These are phyloP conservation scores for Polyplosphaeria fusca DNA, from an alignment of 495 filamentous ascomycete genomes.

Conservation along the genomic window DNA sequence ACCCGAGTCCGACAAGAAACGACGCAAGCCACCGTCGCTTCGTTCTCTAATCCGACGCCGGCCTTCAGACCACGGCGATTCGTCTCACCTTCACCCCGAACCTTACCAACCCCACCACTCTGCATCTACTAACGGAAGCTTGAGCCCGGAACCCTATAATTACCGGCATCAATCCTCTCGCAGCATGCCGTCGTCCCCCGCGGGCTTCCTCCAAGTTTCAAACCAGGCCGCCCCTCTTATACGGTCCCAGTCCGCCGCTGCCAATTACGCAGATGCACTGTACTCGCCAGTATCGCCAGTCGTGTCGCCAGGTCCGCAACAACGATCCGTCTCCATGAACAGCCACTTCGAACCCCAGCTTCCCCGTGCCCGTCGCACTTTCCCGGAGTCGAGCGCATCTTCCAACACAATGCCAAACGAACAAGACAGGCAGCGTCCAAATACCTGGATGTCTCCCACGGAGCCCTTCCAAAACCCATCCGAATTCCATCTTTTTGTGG, in stretches of 20 bases:
- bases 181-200: slow-evolving; percentile 31
- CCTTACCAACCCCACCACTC: slow-evolving; percentile 18
- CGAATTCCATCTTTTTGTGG: slow-evolving; percentile 39
- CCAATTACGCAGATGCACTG: slow-evolving; percentile 1
- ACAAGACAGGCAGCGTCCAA: slow-evolving; percentile 17
- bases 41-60: slow-evolving; percentile 27
- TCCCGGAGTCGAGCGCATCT: slow-evolving; percentile 24
- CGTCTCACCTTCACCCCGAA: slow-evolving; percentile 24
- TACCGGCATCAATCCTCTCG: slow-evolving; percentile 22
- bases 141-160: slow-evolving; percentile 17
- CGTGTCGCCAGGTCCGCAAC: too few relatives aligned
- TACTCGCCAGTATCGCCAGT: background rate
- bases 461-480: slow-evolving; percentile 32
- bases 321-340: slow-evolving; percentile 2
- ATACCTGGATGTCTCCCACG: slow-evolving; percentile 30
- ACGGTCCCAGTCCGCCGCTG: slow-evolving; percentile 15
- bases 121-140: slow-evolving; percentile 16
- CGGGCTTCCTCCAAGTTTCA: slow-evolving; percentile 2
- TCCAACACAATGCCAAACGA: slow-evolving; percentile 12
- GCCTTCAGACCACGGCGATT: slow-evolving; percentile 19
- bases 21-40: slow-evolving; percentile 17
- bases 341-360: slow-evolving; percentile 14
- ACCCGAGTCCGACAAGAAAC: slow-evolving; percentile 22
- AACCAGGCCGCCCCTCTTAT: background rate
- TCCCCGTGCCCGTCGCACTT: slow-evolving; percentile 27